Conservation (phyloP, 2,329 filamentous ascomycete genomes). For the Aureobasidium vineae region DNA sequence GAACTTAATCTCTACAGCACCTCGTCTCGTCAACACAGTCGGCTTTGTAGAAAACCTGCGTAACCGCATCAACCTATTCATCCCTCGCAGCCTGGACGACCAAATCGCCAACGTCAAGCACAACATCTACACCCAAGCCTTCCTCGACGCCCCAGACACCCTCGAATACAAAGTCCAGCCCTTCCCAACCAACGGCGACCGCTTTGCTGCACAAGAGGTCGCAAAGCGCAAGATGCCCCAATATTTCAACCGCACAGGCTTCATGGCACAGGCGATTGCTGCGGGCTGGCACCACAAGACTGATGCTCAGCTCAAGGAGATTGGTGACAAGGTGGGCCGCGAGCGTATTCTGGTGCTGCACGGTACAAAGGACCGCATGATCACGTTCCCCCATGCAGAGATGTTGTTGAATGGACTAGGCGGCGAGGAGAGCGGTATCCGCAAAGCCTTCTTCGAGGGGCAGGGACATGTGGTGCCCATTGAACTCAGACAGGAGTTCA, state of each 20-base stretch:
- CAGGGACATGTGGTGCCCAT: slow-evolving; percentile 73
- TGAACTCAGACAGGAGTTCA: slow-evolving; percentile 69
- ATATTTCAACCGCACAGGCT: slow-evolving; percentile 64
- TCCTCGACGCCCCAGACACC: slow-evolving; percentile 61
- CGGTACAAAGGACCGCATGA: slow-evolving; percentile 74
- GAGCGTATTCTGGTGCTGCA: slow-evolving; percentile 75
- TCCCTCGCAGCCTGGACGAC: slow-evolving; percentile 69
- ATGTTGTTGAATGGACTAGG: slow-evolving; percentile 68
- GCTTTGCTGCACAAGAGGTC: slow-evolving; percentile 77
- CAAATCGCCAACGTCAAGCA: slow-evolving; percentile 63
- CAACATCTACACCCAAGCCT: slow-evolving; percentile 65
- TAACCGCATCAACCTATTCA: slow-evolving; percentile 55
- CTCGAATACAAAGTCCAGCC: slow-evolving; percentile 43
- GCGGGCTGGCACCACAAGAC: slow-evolving; percentile 78
- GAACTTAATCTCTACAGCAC: slow-evolving; percentile 51
- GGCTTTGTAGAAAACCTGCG: slow-evolving; percentile 62
- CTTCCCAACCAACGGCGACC: slow-evolving; percentile 76
- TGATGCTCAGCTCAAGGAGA: slow-evolving; percentile 59
- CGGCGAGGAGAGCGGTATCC: slow-evolving; percentile 51
- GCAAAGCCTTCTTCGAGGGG: slow-evolving; percentile 63
- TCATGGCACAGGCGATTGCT: slow-evolving; percentile 74
- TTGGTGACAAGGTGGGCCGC: slow-evolving; percentile 68
- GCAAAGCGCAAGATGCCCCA: slow-evolving; percentile 63
- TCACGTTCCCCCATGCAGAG: slow-evolving; percentile 66
- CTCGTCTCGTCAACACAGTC: slow-evolving; percentile 49